Conservation (phyloP, 768 basidiomycete species). For the Leccinum rimulosum region DNA sequence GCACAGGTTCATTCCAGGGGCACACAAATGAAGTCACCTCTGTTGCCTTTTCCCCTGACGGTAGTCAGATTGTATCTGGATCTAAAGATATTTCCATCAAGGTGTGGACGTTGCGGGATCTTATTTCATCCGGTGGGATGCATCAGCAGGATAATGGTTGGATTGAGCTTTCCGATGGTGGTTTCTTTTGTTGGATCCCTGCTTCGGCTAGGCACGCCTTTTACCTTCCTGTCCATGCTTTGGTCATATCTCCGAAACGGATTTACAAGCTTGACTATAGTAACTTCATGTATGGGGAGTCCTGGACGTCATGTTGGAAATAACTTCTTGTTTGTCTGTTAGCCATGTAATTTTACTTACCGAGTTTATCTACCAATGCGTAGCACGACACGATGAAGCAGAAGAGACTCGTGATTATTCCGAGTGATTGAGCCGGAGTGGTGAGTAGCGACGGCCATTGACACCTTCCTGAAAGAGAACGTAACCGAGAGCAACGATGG, state of each 20-base stretch:
- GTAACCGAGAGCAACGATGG: background rate
- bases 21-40: slow-evolving; percentile 4
- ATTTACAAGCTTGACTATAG: slow-evolving; percentile 13
- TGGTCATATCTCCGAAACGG: slow-evolving; percentile 12
- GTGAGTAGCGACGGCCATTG: background rate
- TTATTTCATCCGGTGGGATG: slow-evolving; percentile 1
- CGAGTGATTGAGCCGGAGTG: background rate
- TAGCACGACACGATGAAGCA: background rate
- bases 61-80: slow-evolving; percentile 16
- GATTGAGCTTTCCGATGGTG: slow-evolving; percentile 12
- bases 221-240: slow-evolving; percentile 14
- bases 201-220: slow-evolving; percentile 18
- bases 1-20: slow-evolving; percentile 16
- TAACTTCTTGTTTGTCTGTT: background rate
- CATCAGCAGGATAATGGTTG: slow-evolving; percentile 14
- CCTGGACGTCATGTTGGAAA: slow-evolving; percentile 20
- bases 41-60: slow-evolving; percentile 19
- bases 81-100: slow-evolving; percentile 14
- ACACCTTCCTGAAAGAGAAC: background rate
- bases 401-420: background rate
- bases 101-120: slow-evolving; percentile 4
- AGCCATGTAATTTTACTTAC: background rate
- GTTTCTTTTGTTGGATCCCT: slow-evolving; percentile 18
- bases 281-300: slow-evolving; percentile 16
- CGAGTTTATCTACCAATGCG: background rate